These are phyloP conservation scores for Kappamyces sp. DNA, from an alignment of 192 early-diverging fungal genomes.

Conservation along the genomic window DNA sequence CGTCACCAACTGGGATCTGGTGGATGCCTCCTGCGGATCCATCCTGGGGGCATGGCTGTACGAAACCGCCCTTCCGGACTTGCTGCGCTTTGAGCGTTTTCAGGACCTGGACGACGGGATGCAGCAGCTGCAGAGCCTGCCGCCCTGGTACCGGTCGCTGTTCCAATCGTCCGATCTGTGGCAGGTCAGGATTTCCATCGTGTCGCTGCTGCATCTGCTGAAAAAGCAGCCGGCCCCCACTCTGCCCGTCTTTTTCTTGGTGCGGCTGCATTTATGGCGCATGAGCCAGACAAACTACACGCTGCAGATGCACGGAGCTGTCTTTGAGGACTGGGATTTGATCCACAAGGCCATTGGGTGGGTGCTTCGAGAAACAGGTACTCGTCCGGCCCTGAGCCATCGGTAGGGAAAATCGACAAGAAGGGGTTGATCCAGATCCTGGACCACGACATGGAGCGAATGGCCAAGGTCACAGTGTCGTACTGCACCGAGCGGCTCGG, in stretches of 20 bases:
- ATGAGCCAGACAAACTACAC: not conserved
- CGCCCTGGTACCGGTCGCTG: slow-evolving; percentile 10
- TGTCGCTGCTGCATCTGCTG: not conserved
- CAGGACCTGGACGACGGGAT: not conserved
- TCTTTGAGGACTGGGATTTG: slow-evolving; percentile 12
- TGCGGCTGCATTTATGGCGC: not conserved
- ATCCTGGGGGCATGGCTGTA: not conserved
- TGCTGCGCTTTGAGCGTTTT: slow-evolving; percentile 1
- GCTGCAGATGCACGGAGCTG: slow-evolving; percentile 6
- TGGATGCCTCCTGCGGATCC: slow-evolving; percentile 1
- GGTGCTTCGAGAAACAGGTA: slow-evolving; percentile 8
- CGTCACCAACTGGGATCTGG: slow-evolving; percentile 15
- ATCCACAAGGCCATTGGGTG: slow-evolving; percentile 21
- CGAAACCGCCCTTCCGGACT: not conserved
- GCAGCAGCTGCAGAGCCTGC: not conserved
- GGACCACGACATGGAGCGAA: not conserved
- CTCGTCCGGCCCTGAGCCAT: too few relatives aligned
- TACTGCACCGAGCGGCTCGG: slow-evolving; percentile 12
- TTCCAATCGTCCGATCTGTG: slow-evolving; percentile 5
- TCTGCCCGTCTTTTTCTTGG: not conserved
- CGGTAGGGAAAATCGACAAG: slow-evolving; percentile 8
- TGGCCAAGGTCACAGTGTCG: slow-evolving; percentile 2
- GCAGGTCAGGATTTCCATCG: slow-evolving; percentile 11
- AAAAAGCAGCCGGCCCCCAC: not conserved
- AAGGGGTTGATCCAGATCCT: slow-evolving; percentile 8